These are phyloP conservation scores for Xylaria sp. DNA, from an alignment of 2,329 filamentous ascomycete genomes.

Conservation along the genomic window DNA sequence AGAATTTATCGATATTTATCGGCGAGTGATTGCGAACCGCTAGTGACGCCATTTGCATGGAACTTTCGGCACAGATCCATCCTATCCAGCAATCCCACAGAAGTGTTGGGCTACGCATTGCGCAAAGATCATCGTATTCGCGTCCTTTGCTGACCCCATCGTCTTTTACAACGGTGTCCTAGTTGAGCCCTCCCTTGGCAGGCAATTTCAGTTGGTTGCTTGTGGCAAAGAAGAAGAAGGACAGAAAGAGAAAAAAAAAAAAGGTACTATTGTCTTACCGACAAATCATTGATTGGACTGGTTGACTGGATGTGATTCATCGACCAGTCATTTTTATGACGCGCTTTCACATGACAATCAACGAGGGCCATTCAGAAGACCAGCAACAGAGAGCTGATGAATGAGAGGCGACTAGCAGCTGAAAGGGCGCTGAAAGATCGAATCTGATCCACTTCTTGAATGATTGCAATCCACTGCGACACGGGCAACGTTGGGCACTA, in stretches of 20 bases:
- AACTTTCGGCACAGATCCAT: background rate
- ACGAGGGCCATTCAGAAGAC: slow-evolving; percentile 5
- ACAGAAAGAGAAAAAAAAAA: background rate
- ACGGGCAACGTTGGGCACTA: slow-evolving; percentile 12
- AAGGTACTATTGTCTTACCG: background rate
- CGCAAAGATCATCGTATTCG: slow-evolving; percentile 30
- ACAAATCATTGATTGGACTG: background rate
- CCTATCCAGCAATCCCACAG: slow-evolving; percentile 5
- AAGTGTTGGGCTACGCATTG: slow-evolving; percentile 14
- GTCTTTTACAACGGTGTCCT: background rate
- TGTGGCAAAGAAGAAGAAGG: slow-evolving; percentile 25
- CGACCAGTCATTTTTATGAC: slow-evolving; percentile 21
- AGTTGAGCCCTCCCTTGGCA: background rate
- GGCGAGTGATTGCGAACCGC: slow-evolving; percentile 2
- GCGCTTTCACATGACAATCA: slow-evolving; percentile 24
- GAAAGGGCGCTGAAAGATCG: slow-evolving; percentile 18
- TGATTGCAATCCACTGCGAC: slow-evolving; percentile 13
- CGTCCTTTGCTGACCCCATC: slow-evolving; percentile 17
- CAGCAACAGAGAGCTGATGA: slow-evolving; percentile 26
- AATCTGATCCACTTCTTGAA: slow-evolving; percentile 22
- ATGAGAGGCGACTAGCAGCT: slow-evolving; percentile 30
- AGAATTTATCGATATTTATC: background rate
- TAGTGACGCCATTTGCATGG: slow-evolving; percentile 12
- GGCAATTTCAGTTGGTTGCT: background rate
- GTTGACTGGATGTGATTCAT: slow-evolving; percentile 29